Evolutionary conservation across 352 stramenopile species (phyloP).

Genomic region (Aphanomyces euteiches): DNA sequence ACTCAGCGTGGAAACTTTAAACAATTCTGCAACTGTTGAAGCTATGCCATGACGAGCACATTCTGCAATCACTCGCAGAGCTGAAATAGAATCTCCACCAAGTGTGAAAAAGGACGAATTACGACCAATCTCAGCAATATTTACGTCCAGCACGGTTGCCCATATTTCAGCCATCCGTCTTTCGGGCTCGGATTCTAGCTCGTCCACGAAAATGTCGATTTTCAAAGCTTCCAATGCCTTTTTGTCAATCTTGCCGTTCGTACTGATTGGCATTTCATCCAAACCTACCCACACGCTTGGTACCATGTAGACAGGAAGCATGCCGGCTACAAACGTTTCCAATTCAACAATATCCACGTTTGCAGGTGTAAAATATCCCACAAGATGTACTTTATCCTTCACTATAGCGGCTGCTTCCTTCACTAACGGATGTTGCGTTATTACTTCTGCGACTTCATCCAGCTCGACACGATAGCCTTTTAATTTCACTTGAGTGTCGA

Average conservation of each 20-base stretch:
- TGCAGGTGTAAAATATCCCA: slow-evolving; percentile 88
- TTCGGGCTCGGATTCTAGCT: neutral
- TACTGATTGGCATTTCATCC: slow-evolving; percentile 80
- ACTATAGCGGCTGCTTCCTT: slow-evolving; percentile 49
- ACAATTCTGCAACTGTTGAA: neutral
- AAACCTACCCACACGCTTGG: slow-evolving; percentile 77
- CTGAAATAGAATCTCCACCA: neutral
- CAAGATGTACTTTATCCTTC: slow-evolving; percentile 68
- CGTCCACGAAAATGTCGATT: neutral
- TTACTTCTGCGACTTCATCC: slow-evolving; percentile 65
- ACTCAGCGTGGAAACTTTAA: neutral
- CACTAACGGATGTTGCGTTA: slow-evolving; percentile 43
- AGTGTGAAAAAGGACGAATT: slow-evolving; percentile 4
- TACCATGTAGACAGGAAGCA: slow-evolving; percentile 80
- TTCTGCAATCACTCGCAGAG: neutral
- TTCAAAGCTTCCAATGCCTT: neutral
- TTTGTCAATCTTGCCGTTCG: slow-evolving; percentile 50
- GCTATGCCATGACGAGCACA: neutral
- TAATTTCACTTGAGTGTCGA: slow-evolving; percentile 74
- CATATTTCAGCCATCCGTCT: neutral
- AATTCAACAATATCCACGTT: slow-evolving; percentile 66
- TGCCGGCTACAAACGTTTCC: slow-evolving; percentile 62
- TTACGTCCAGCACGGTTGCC: slow-evolving; percentile 4
- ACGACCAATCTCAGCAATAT: neutral
- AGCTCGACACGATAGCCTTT: slow-evolving; percentile 81